Conservation (phyloP, 1,139 yeast species). For the Geotrichum carabidarum region DNA sequence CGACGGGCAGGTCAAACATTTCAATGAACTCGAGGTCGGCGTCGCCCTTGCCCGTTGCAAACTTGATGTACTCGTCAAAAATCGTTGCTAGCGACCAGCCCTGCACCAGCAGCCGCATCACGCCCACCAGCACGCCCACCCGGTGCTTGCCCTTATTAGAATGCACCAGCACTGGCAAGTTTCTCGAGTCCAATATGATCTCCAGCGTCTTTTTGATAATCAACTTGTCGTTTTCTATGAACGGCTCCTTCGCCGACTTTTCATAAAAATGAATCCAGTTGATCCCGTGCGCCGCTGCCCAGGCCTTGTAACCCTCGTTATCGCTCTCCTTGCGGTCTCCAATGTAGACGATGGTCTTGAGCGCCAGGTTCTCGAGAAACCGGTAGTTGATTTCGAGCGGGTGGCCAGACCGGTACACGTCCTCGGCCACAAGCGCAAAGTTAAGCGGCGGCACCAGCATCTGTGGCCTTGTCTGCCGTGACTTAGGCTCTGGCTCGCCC, state of each 20-base stretch:
- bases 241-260: constrained; percentile 72
- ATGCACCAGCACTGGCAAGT: constrained; percentile 83
- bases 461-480: neutral
- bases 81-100: constrained; percentile 93
- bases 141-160: constrained; percentile 95
- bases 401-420: constrained; percentile 86
- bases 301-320: constrained; percentile 54
- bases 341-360: constrained; percentile 72
- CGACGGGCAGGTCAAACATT: constrained; percentile 29
- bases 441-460: constrained; percentile 78
- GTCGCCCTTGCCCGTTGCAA: constrained; percentile 90
- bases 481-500: too few species aligned
- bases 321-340: constrained; percentile 63
- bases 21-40: constrained; percentile 63
- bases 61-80: constrained; percentile 88
- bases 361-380: constrained; percentile 59
- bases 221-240: constrained; percentile 52
- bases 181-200: constrained; percentile 59
- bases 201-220: constrained; percentile 60
- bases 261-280: constrained; percentile 57
- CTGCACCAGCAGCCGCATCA: constrained; percentile 75
- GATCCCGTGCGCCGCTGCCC: constrained; percentile 57
- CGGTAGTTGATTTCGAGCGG: constrained; percentile 84
- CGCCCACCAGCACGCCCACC: constrained; percentile 85
- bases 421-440: constrained; percentile 81